Conservation (phyloP, 2,329 filamentous ascomycete genomes). For the Periconia sp. region DNA sequence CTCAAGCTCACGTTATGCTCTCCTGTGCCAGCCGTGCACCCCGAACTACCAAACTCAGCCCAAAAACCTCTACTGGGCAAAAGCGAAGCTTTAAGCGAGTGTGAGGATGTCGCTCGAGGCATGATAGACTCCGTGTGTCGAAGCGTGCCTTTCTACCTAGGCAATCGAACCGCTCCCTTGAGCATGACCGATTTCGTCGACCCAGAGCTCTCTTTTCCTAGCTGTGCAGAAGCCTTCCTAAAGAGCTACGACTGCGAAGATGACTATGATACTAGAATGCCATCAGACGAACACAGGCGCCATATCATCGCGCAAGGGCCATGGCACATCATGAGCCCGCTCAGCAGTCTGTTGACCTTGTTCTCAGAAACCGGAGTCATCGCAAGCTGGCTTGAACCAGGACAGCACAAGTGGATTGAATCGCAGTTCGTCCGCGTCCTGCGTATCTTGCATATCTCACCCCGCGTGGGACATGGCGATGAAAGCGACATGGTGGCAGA, state of each 20-base stretch:
- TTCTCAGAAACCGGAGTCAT: conserved; percentile 3
- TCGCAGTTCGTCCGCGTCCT: conserved; percentile 2
- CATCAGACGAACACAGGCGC: conserved; percentile 4
- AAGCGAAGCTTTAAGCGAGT: not conserved
- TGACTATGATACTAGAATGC: not conserved
- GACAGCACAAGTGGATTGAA: not conserved
- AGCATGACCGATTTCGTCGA: conserved; percentile 2
- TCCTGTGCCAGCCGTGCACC: not conserved
- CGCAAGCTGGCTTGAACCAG: not conserved
- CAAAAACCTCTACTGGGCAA: not conserved
- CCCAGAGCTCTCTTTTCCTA: not conserved
- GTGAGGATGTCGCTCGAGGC: not conserved
- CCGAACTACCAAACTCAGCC: not conserved
- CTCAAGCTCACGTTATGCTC: not conserved
- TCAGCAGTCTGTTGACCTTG: conserved; percentile 3
- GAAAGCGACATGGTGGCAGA: not conserved
- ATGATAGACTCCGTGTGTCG: conserved; percentile 3
- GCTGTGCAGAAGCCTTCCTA: not conserved
- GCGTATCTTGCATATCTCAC: not conserved
- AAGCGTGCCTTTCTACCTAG: conserved; percentile 3
- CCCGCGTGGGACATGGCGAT: not conserved
- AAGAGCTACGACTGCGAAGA: not conserved
- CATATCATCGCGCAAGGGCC: conserved; percentile 8
- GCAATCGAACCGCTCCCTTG: not conserved
- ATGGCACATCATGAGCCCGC: conserved; percentile 7